Evolutionary conservation across 805 yeast genomes (phyloP).

Genomic region (Starmerella bombicola): DNA sequence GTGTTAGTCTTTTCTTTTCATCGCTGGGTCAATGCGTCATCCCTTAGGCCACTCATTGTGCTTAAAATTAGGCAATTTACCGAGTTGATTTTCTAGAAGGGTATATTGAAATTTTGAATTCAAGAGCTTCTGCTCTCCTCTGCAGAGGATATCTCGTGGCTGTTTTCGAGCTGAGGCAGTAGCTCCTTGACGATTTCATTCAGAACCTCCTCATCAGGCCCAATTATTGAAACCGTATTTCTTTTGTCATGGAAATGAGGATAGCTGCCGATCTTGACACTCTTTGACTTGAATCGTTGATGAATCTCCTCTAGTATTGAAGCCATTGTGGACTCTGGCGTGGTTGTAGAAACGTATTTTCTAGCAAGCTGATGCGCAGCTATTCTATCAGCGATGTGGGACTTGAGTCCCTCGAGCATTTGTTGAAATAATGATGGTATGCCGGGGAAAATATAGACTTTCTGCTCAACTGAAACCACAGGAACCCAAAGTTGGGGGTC

Average conservation of each 20-base stretch:
- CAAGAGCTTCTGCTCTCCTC: conserved; percentile 36
- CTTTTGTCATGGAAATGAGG: conserved; percentile 58
- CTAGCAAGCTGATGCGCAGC: conserved; percentile 28
- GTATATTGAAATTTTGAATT: too few species aligned
- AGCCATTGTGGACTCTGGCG: conserved; percentile 58
- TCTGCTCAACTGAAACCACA: conserved; percentile 50
- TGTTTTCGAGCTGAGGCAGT: conserved; percentile 36
- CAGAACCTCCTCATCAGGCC: conserved; percentile 37
- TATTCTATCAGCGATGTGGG: conserved; percentile 31
- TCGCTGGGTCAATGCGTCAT: too few species aligned
- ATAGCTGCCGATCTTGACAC: conserved; percentile 71
- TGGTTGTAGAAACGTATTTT: conserved; percentile 47
- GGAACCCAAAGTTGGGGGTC: conserved; percentile 69
- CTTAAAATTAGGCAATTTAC: too few species aligned
- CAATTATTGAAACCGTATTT: conserved; percentile 65
- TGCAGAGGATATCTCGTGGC: conserved; percentile 43
- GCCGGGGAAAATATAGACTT: conserved; percentile 69
- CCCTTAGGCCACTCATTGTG: too few species aligned
- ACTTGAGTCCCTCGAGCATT: conserved; percentile 38
- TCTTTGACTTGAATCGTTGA: conserved; percentile 27
- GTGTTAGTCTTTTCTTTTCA: too few species aligned
- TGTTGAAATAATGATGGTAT: conserved; percentile 60
- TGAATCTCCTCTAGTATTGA: conserved; percentile 47
- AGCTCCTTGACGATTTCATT: conserved; percentile 37
- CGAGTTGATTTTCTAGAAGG: too few species aligned